Evolutionary conservation across 1,284 basidiomycete species (phyloP), one percentile per base, ranked within the genome.

Genomic region (Ustilago cynodontis): DNA sequence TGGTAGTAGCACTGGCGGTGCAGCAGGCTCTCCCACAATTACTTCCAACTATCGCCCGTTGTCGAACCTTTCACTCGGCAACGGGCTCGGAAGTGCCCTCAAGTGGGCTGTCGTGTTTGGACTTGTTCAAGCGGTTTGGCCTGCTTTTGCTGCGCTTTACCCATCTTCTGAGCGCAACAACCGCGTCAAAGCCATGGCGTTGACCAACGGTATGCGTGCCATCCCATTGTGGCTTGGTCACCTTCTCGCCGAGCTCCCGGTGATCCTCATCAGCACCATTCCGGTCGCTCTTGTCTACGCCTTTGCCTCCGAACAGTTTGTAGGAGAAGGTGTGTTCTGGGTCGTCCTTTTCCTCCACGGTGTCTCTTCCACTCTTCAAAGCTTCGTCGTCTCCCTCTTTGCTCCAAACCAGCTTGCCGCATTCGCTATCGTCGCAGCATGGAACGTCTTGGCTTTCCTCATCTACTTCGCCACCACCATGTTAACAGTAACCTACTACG

Each of bases 181-280:
- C 9, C 90, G 89, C 45, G 92, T 91, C 2, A 92, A 91, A 86
- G 92, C 91, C 6, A 93, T 92, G 91, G 91, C 92, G 71, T 86
- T 92, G 29, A 92, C 91, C 35, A 94, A 94, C 81, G 93, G 93
- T 0, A 87, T 93, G 33, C 89, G 90, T 60, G 92, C 93, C 6
- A 85, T 90, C 31, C 92, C 91, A 0, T 87, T 93, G 26, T 93
- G 93, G 92, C 87, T 93, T 1, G 93, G 93, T 0, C 93, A 94
- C 85, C 88, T 93, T 7, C 87, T 92, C 76, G 93, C 92, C 84
- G 93, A 94, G 81, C 87, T 90, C 0, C 89, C 71, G 4, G 89
- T 90, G 75, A 88, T 90, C 2, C 64, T 91, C 18, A 83, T 91
- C 35, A 84, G 89, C 18, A 88, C 91, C 0, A 90, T 90, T 0